phyloP scores from a whole-genome alignment of 2,329 filamentous ascomycete species.

The Bipolaris gigantea region DNA sequence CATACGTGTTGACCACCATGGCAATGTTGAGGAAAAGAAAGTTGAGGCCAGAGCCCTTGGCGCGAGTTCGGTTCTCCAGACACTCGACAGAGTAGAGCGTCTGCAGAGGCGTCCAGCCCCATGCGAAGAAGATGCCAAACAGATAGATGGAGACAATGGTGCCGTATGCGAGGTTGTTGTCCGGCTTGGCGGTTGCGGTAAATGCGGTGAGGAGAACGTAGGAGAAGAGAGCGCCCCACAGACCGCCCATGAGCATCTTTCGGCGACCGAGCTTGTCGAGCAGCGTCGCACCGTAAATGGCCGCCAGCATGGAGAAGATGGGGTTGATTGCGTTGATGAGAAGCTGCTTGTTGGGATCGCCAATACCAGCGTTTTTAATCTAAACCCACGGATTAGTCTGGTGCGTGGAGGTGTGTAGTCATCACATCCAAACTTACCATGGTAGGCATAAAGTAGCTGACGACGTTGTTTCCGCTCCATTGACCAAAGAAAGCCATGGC shows the following conservation, averaged over 20 bases:
- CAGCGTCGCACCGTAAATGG: constrained; percentile 45
- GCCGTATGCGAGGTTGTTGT: constrained; percentile 40
- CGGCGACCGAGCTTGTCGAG: constrained; percentile 39
- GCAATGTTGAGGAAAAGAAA: constrained; percentile 41
- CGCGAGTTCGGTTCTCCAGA: constrained; percentile 45
- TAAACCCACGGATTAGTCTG: constrained; percentile 25
- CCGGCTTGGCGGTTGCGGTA: constrained; percentile 31
- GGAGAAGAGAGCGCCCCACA: constrained; percentile 38
- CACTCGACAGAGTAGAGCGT: constrained; percentile 46
- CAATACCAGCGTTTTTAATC: constrained; percentile 45
- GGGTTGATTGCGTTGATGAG: constrained; percentile 49
- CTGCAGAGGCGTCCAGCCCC: constrained; percentile 47
- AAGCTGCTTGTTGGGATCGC: constrained; percentile 41
- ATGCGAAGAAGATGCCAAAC: constrained; percentile 47
- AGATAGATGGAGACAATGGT: constrained; percentile 47
- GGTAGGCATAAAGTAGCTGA: constrained; percentile 33
- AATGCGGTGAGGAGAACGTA: constrained; percentile 45
- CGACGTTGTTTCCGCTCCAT: constrained; percentile 47
- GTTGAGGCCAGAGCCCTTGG: constrained; percentile 42
- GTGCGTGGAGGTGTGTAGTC: background rate
- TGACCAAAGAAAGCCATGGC: constrained; percentile 49
- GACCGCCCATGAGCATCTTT: constrained; percentile 44
- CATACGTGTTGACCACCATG: constrained; percentile 41
- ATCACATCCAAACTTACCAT: constrained; percentile 4
- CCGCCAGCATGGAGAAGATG: constrained; percentile 44